Percentiles rank a stretch among this genome's conserved stretches.
Conservation (phyloP, 805 yeast species). For the Cyberlindnera mississippiensis region DNA sequence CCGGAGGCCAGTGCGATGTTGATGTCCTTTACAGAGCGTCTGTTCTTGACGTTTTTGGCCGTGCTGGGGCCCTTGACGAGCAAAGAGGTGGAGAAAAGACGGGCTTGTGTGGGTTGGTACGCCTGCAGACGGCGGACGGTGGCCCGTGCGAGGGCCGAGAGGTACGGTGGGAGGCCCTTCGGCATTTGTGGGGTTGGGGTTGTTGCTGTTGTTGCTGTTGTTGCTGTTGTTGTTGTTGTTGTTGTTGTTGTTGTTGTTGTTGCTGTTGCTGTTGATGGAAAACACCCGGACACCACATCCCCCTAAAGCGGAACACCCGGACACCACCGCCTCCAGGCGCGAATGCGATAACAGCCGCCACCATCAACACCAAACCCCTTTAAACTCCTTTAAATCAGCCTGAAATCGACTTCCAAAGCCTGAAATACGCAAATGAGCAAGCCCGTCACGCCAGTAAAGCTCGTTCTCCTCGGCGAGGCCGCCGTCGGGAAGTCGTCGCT, state of each 20-base stretch:
- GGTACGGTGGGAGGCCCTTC: conserved; percentile 6
- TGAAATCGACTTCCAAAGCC: no score
- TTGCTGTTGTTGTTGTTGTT: neutral
- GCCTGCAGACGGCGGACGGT: conserved; percentile 7
- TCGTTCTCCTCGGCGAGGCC: conserved; percentile 93
- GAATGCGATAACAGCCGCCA: neutral
- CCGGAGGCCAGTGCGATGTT: conserved; percentile 29
- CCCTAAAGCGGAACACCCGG: neutral
- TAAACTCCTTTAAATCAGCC: no score
- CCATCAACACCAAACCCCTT: no score
- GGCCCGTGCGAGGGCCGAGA: conserved; percentile 9
- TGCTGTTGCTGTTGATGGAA: neutral
- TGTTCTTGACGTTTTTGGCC: conserved; percentile 4
- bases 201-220: neutral
- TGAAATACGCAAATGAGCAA: conserved; percentile 17
- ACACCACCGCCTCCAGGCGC: neutral
- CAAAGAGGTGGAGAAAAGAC: conserved; percentile 10
- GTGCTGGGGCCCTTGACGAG: neutral
- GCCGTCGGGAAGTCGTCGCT: conserved; percentile 96
- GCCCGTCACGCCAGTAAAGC: conserved; percentile 71
- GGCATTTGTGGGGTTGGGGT: no score
- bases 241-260: neutral
- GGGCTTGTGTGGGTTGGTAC: conserved; percentile 1
- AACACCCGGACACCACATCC: conserved; percentile 1
- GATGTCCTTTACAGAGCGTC: conserved; percentile 14